A percentile compares a stretch with the other conserved stretches of the same genome.
Conservation (phyloP, 257 asterid species). For the Solanum boliviense region DNA sequence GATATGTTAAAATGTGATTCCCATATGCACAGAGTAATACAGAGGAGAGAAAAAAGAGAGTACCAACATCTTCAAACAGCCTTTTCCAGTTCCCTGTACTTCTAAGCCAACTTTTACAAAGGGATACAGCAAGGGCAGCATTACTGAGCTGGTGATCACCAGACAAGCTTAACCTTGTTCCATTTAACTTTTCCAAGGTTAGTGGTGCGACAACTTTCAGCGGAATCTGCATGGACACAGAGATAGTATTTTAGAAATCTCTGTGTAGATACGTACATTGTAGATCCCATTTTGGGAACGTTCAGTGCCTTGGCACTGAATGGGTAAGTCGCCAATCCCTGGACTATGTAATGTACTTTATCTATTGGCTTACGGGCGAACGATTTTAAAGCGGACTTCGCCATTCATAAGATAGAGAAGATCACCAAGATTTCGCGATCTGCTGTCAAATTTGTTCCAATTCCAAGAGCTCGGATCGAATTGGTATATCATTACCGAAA, state of each 20-base stretch:
- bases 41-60: not conserved
- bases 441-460: too few species aligned
- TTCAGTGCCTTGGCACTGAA: not conserved
- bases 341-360: too few species aligned
- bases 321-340: too few species aligned
- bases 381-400: too few species aligned
- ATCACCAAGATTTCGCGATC: too few species aligned
- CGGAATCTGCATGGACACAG: slow-evolving; percentile 39
- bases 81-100: slow-evolving; percentile 59
- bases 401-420: too few species aligned
- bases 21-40: not conserved
- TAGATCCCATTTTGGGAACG: not conserved
- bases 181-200: slow-evolving; percentile 35
- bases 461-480: too few species aligned
- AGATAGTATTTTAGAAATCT: not conserved
- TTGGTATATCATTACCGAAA: not conserved
- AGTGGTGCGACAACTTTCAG: slow-evolving; percentile 63
- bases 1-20: not conserved
- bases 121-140: slow-evolving; percentile 81
- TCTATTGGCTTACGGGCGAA: too few species aligned
- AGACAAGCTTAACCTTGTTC: slow-evolving; percentile 54
- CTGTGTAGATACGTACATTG: not conserved
- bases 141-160: slow-evolving; percentile 83
- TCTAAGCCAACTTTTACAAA: slow-evolving; percentile 75
- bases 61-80: slow-evolving; percentile 54